Percentiles rank a stretch among this genome's conserved stretches.
phyloP scores from a whole-genome alignment of 495 filamentous ascomycete genomes.

The Tuber brumale region DNA sequence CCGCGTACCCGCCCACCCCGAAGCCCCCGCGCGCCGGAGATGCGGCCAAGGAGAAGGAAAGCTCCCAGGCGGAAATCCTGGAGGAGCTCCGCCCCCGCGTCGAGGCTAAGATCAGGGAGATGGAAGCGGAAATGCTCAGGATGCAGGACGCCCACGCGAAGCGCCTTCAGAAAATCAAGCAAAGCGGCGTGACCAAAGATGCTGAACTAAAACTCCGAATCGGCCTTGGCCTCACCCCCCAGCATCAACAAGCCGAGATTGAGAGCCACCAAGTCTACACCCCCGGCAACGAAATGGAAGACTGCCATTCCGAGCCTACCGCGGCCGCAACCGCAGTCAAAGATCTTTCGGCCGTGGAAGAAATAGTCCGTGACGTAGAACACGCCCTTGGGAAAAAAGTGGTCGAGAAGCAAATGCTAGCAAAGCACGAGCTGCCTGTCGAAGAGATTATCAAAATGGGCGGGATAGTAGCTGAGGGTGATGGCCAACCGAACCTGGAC shows the following conservation, averaged over 20 bases:
- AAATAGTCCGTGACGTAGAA: slow-evolving; percentile 34
- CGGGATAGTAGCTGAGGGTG: slow-evolving; percentile 30
- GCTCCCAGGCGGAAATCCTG: slow-evolving; percentile 55
- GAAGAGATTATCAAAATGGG: slow-evolving; percentile 38
- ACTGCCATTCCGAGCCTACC: slow-evolving; percentile 60
- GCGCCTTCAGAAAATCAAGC: slow-evolving; percentile 65
- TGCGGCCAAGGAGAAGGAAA: slow-evolving; percentile 48
- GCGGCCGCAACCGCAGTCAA: slow-evolving; percentile 85
- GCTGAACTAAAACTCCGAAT: slow-evolving; percentile 59
- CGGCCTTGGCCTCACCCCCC: slow-evolving; percentile 22
- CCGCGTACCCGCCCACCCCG: slow-evolving; percentile 55
- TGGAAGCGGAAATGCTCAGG: slow-evolving; percentile 69
- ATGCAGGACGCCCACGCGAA: slow-evolving; percentile 72
- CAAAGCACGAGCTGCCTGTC: slow-evolving; percentile 27
- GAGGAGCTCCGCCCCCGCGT: slow-evolving; percentile 73
- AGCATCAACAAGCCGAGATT: background rate
- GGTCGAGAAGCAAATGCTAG: slow-evolving; percentile 24
- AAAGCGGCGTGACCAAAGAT: slow-evolving; percentile 56
- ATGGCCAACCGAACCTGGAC: slow-evolving; percentile 19
- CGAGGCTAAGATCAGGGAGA: slow-evolving; percentile 56
- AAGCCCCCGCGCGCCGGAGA: slow-evolving; percentile 43
- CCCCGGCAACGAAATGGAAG: slow-evolving; percentile 7
- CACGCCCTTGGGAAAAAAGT: slow-evolving; percentile 32
- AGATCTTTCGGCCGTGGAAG: slow-evolving; percentile 65
- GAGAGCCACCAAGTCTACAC: background rate